Evolutionary conservation across 768 basidiomycete species (phyloP).

Genomic region (Inosperma sp.): DNA sequence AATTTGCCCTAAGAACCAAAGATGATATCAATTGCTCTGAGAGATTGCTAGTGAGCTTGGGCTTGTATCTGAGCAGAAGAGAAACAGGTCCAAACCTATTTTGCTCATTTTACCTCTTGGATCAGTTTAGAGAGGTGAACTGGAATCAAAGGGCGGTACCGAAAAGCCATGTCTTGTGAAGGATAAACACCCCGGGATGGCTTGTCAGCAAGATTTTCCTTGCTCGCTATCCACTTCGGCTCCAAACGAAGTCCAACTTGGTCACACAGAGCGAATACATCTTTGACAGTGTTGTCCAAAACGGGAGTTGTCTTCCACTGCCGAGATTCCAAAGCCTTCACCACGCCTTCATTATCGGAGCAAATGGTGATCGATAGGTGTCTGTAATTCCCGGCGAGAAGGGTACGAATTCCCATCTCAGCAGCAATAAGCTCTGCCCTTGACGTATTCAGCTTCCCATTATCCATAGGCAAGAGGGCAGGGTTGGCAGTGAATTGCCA

Average conservation of each 20-base stretch:
- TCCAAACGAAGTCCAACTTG: constrained; percentile 20
- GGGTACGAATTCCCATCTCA: constrained; percentile 30
- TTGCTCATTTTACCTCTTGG: not conserved
- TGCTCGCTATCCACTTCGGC: constrained; percentile 21
- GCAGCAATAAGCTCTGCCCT: constrained; percentile 43
- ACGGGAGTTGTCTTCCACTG: constrained; percentile 21
- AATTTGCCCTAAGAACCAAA: no score
- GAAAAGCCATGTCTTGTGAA: not conserved
- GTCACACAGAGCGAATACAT: constrained; percentile 24
- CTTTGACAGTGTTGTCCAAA: constrained; percentile 24
- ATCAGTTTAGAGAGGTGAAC: not conserved
- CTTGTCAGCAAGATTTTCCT: constrained; percentile 21
- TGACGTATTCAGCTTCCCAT: constrained; percentile 28
- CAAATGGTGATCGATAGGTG: constrained; percentile 25
- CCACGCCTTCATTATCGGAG: constrained; percentile 33
- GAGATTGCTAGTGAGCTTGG: no score
- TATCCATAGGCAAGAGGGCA: constrained; percentile 13
- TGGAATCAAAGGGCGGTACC: not conserved
- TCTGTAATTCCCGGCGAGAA: constrained; percentile 19
- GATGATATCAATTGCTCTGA: no score
- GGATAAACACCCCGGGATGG: constrained; percentile 19
- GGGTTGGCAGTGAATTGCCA: constrained; percentile 29
- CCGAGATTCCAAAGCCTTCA: constrained; percentile 18
- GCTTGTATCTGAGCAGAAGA: no score
- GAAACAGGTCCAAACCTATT: no score